These are phyloP conservation scores for Metschnikowia lunata DNA, from an alignment of 805 yeast genomes.

Conservation along the genomic window DNA sequence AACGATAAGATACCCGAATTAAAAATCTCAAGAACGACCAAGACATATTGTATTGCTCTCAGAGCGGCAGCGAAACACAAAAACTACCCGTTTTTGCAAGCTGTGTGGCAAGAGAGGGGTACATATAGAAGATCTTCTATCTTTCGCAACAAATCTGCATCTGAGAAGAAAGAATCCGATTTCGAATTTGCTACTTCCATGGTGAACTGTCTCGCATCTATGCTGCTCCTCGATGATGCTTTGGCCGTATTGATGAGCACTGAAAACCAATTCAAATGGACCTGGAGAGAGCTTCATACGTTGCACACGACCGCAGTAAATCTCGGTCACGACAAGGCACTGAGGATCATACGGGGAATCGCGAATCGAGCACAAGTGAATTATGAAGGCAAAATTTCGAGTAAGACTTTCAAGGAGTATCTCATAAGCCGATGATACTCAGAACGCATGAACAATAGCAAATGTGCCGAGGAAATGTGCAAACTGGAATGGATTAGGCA, in stretches of 20 bases:
- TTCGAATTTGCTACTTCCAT: conserved; percentile 69
- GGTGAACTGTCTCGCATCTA: conserved; percentile 53
- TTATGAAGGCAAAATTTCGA: conserved; percentile 36
- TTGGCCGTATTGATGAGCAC: conserved; percentile 63
- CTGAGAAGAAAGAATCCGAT: conserved; percentile 44
- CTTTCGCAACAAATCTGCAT: conserved; percentile 42
- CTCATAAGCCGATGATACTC: conserved; percentile 30
- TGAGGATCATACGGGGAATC: conserved; percentile 31
- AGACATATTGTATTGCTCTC: conserved; percentile 57
- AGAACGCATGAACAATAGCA: too few relatives aligned
- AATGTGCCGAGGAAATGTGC: too few relatives aligned
- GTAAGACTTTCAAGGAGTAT: conserved; percentile 31
- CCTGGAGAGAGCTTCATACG: conserved; percentile 32
- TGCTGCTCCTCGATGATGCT: conserved; percentile 64
- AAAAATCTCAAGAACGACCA: conserved; percentile 29
- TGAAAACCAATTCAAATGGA: conserved; percentile 68
- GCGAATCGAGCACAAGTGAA: conserved; percentile 34
- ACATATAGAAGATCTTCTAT: conserved; percentile 49
- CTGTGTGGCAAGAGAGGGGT: conserved; percentile 79
- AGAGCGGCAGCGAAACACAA: conserved; percentile 59
- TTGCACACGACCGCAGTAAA: conserved; percentile 30
- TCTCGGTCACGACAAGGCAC: conserved; percentile 27
- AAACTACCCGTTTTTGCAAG: conserved; percentile 55
- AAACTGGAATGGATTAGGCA: too few relatives aligned
- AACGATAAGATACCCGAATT: neutral